phyloP scores from a whole-genome alignment of 495 filamentous ascomycete species.

The Daldinia concentrica region DNA sequence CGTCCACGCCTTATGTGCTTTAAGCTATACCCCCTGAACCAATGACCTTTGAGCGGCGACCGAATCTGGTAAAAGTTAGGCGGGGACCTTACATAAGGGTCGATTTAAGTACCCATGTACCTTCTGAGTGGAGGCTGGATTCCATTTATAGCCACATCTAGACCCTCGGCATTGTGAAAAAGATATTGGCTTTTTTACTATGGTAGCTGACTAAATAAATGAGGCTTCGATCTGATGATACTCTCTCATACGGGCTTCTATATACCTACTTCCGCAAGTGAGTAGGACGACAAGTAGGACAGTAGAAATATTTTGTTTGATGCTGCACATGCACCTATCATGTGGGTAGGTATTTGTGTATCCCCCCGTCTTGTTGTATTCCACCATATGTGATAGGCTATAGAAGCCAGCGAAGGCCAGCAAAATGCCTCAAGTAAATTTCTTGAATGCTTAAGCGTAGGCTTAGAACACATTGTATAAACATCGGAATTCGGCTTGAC shows the following conservation, averaged over 20 bases:
- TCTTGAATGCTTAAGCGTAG: neutral
- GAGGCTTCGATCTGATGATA: neutral
- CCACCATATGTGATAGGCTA: neutral
- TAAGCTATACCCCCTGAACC: conserved; percentile 7
- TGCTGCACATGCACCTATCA: neutral
- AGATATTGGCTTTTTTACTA: neutral
- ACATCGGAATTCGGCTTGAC: neutral
- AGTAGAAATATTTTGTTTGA: neutral
- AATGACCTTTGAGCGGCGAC: conserved; percentile 25
- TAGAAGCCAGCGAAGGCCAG: neutral
- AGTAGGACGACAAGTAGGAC: neutral
- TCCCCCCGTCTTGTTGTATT: neutral
- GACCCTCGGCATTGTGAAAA: neutral
- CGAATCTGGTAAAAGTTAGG: conserved; percentile 23
- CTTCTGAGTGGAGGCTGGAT: neutral
- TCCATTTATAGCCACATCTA: conserved; percentile 7
- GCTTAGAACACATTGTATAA: neutral
- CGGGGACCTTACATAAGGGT: neutral
- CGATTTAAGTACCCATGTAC: neutral
- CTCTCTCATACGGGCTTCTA: neutral
- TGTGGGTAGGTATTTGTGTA: neutral
- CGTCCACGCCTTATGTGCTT: conserved; percentile 3
- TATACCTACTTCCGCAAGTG: neutral
- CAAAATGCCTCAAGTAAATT: neutral
- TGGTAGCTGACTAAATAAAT: neutral